A percentile compares a stretch with the other conserved stretches of the same genome.
phyloP scores from a whole-genome alignment of 2,329 filamentous ascomycete species.

The Pseudogymnoascus sp. region DNA sequence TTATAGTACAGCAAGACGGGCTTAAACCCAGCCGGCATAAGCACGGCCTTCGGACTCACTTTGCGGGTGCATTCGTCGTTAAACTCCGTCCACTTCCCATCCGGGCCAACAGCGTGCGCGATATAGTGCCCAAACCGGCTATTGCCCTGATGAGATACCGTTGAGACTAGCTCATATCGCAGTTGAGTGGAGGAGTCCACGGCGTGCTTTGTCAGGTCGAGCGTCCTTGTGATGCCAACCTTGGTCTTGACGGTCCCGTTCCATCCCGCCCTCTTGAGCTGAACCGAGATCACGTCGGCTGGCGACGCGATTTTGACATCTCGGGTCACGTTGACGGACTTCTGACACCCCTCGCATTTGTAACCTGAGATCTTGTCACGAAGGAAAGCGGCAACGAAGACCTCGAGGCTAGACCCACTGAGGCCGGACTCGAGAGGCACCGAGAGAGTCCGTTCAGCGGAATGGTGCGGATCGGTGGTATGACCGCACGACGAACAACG shows the following conservation, averaged over 20 bases:
- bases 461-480: slow-evolving; percentile 16
- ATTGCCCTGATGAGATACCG: slow-evolving; percentile 24
- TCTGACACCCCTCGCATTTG: slow-evolving; percentile 22
- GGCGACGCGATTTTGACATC: slow-evolving; percentile 18
- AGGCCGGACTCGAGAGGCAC: slow-evolving; percentile 21
- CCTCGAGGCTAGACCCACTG: slow-evolving; percentile 15
- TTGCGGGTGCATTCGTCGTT: slow-evolving; percentile 14
- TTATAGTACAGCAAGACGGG: slow-evolving; percentile 5
- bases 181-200: slow-evolving; percentile 12
- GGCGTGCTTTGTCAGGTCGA: slow-evolving; percentile 22
- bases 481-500: slow-evolving; percentile 22
- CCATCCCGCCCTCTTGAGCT: slow-evolving; percentile 24
- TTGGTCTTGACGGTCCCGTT: slow-evolving; percentile 15
- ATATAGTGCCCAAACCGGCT: slow-evolving; percentile 19
- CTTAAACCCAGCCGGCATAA: neutral
- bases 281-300: slow-evolving; percentile 23
- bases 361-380: slow-evolving; percentile 21
- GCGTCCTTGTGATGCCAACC: slow-evolving; percentile 16
- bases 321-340: slow-evolving; percentile 12
- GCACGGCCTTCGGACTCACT: neutral
- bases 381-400: slow-evolving; percentile 21
- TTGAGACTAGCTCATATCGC: slow-evolving; percentile 25
- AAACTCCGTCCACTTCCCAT: slow-evolving; percentile 17
- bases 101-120: slow-evolving; percentile 13
- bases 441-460: slow-evolving; percentile 21